Percentiles rank a stretch among this genome's conserved stretches.
phyloP scores from a whole-genome alignment of 169 alveolate species.

The Babesia ovis region DNA sequence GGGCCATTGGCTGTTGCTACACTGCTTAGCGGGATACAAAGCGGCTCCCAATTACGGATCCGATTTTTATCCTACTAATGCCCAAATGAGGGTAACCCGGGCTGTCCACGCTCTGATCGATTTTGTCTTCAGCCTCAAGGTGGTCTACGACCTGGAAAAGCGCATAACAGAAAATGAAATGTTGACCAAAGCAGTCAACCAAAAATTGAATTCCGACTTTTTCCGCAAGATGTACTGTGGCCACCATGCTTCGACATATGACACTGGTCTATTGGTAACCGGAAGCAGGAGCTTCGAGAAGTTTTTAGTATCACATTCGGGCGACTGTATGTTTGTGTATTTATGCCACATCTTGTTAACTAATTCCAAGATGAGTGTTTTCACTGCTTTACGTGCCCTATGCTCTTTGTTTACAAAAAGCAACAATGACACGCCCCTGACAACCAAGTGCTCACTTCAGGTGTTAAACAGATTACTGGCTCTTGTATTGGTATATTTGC shows the following conservation, averaged over 20 bases:
- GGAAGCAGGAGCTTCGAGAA: constrained; percentile 30
- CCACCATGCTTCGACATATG: constrained; percentile 5
- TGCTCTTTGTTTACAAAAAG: constrained; percentile 16
- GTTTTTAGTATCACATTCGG: constrained; percentile 8
- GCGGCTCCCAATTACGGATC: neutral
- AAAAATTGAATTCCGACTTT: neutral
- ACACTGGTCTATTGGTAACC: constrained; percentile 16
- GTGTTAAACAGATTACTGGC: constrained; percentile 9
- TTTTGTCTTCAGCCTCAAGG: constrained; percentile 41
- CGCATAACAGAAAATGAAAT: constrained; percentile 19
- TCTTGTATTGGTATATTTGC: constrained; percentile 46
- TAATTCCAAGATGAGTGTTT: constrained; percentile 34
- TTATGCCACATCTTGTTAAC: constrained; percentile 21
- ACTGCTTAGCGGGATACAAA: constrained; percentile 18
- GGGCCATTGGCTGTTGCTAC: constrained; percentile 40
- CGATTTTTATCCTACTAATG: neutral
- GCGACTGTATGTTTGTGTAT: constrained; percentile 34
- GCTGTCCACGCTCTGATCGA: constrained; percentile 11
- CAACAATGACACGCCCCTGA: neutral
- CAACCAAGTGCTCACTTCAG: neutral
- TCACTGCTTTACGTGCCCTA: constrained; percentile 38
- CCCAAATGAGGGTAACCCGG: neutral
- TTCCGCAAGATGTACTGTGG: constrained; percentile 40
- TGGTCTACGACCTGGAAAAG: constrained; percentile 38
- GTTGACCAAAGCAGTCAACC: neutral